Evolutionary conservation across 116 monocot genomes (phyloP), one percentile per base, ranked within the genome.

Genomic region (Papilionanthe hybrid): DNA sequence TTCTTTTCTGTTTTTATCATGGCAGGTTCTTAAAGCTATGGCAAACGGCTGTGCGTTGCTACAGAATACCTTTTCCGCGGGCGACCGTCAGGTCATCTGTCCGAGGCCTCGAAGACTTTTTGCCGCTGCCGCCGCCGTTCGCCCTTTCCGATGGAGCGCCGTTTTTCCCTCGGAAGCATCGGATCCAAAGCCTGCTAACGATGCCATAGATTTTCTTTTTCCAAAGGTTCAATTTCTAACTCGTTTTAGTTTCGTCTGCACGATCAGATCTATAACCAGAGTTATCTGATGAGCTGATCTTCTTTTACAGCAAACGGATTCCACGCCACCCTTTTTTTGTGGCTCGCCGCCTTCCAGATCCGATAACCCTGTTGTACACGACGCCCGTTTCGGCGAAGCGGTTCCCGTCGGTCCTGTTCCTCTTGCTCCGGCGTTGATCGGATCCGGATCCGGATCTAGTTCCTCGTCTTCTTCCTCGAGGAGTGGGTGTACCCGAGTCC

Each of bases 271-370:
- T 17, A 0, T 19, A 7, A 55, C 42, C 42, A 43, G 9, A 9
- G 19, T 20, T 7, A 43, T 4, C 75, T 73, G 50, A 75, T 49
- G 5, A 27, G 75, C 20, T 28, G 75, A 28, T 75, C 11, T 73
- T 0, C 8, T 42, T 44, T 20, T 73, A 4, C 75, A 75, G 47
- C 75, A 47, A 17, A 55, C 43, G 49, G 75, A 82, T 7, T 67
- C 82, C 7, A 69, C 76, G 5, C 83, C 88, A 4, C 86, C 89
- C 12, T 86, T 86, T 58, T 86, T 86, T 47, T 77, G 78, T 66
- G 89, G 86, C 41, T 89, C 89, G n/a, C 89, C 89, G 22, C 89
- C 89, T 69, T 68, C 80, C 41, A 81, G 89, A 44, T 84, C 84
- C 8, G 79, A 80, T 53, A 86, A 89, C 72, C 89, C 89, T 79